phyloP scores from a whole-genome alignment of 306 rosid species.

The Crataegus laevigata region DNA sequence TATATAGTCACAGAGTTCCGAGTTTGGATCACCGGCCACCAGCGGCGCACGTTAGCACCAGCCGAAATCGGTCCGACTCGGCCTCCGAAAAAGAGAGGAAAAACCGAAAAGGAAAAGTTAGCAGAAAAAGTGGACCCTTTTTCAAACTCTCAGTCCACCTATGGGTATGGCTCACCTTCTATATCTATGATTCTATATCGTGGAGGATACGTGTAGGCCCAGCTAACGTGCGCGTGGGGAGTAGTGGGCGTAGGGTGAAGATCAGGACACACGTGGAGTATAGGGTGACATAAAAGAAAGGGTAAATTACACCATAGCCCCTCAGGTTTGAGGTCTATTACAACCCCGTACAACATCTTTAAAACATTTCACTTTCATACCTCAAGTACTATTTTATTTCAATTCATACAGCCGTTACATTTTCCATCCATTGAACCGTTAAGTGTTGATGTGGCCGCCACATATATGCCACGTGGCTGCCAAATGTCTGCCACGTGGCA shows the following conservation, averaged over 20 bases:
- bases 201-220: background rate
- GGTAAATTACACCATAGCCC: no score
- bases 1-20: background rate
- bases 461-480: no score
- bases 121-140: background rate
- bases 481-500: no score
- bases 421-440: no score
- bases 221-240: background rate
- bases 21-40: conserved; percentile 7
- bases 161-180: background rate
- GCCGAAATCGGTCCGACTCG: background rate
- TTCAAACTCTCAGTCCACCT: background rate
- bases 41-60: conserved; percentile 40
- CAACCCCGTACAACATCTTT: no score
- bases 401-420: no score
- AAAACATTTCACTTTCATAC: no score
- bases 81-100: background rate
- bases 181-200: no score
- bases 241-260: background rate
- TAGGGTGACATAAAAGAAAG: background rate
- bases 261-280: background rate
- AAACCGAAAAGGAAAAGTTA: background rate
- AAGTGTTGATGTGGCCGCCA: no score
- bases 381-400: no score
- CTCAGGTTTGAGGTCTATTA: no score